Evolutionary conservation across 306 rosid species (phyloP), one percentile per base, ranked within the genome.

Genomic region (Gastrolobium villosum): DNA sequence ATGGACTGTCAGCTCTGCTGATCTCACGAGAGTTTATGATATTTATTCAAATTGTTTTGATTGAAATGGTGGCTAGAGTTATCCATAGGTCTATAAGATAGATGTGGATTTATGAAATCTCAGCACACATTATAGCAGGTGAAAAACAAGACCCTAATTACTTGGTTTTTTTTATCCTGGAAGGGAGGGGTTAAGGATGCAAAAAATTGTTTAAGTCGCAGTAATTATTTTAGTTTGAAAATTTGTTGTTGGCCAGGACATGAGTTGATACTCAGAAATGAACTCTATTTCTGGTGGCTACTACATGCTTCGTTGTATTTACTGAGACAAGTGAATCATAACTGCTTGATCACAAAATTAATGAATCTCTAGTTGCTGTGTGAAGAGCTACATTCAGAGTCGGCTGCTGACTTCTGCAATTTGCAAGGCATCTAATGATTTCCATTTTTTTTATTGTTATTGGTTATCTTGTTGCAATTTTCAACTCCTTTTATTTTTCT

Each of bases 1-100:
- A 79, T 93, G 98, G 98, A 80, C 86, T 7, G 90, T 91, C 69
- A 89, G 92, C 83, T 87, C 94, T 54, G 79, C 88, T 2, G 88
- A 91, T 91, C 89, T 93, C 76, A 56, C 88, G 31, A 82, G 84
- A 63, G 86, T 89, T 81, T 85, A 70, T 85, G 64, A 85, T 36
- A 86, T 86, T 62, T 93, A 89, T 81, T 93, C 94, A 13, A 68
- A 74, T 59, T 82, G 90, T 82, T 83, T 91, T 82, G 14, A 67
- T 49, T 64, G 81, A 68, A 70, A 70, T 31, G 82, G 57, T 66
- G 82, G 56, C 50, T 86, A 83, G 81, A 74, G 73, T 65, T 77
- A 45, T 71, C 41, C 59, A 48, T 76, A 32, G 48, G 15, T 59
- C 52, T 67, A 31, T 35, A 41, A 20, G 55, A 66, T 72, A 35